Base-by-base conservation (phyloP, 202 grass and related monocot species). In the Eragrostis tef region DNA sequence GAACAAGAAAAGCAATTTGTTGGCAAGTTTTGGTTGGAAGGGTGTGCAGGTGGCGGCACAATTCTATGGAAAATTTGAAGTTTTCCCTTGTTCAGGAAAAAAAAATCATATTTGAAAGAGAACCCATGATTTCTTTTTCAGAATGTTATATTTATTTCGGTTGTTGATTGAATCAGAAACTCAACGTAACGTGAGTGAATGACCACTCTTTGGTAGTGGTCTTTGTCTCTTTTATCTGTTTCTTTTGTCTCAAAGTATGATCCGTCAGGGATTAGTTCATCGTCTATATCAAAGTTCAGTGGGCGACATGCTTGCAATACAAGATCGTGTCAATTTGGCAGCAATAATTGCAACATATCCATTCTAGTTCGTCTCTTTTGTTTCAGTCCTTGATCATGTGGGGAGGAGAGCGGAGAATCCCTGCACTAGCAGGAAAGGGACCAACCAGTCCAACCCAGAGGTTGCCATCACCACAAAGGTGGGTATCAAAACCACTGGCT, bases 401-500 rank as follows among this genome's bases (percentile, higher is more conserved):
- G 6, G n/a, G 5, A 27, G 15, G 58, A 66, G n/a, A 58, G 52
- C 64, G 15, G 65, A 27, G 43, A 85, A 67, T 81, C 73, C 73
- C 48, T 42, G 65, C 83, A 74, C 56, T 86, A 46, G 51, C 78
- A 86, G 62, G 79, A 79, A 86, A 82, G 51, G 49, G 67, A 86
- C 77, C 77, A 83, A 87, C 80, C 53, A 75, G 60, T 75, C 63
- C 60, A 54, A 43, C 45, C 73, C 13, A 62, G 11, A 26, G 75
- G 84, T 84, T 45, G 76, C 56, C 64, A 68, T 85, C 81, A 24
- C n/a, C 73, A 26, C 66, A 86, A 89, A 86, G 79, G 31, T 86
- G 43, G 66, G 73, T 72, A 87, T 73, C 71, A 77, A 71, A 77
- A 60, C 69, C 69, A 81, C 11, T 69, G 46, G 78, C 57, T 20